These are phyloP conservation scores for Carallia brachiata DNA, from an alignment of 345 rosid genomes.

Conservation along the genomic window DNA sequence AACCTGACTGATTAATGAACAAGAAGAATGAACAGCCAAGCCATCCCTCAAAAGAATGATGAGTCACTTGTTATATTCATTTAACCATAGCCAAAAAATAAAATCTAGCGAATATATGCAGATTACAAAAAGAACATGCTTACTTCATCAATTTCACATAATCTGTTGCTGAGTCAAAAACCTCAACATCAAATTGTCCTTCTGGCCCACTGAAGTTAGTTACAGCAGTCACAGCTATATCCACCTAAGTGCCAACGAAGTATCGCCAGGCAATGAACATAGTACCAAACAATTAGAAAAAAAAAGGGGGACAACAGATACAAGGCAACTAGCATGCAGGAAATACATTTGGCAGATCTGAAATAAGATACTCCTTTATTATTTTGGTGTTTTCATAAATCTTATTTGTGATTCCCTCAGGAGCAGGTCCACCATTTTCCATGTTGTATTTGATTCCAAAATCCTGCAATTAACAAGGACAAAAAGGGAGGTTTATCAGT, in stretches of 20 bases:
- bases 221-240: slow-evolving; percentile 64
- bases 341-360: slow-evolving; percentile 74
- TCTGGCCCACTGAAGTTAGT: slow-evolving; percentile 74
- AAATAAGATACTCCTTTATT: slow-evolving; percentile 77
- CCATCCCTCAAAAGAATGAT: not conserved
- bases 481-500: not conserved
- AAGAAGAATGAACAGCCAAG: no score
- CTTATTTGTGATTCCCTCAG: slow-evolving; percentile 90
- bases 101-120: slow-evolving; percentile 1
- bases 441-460: slow-evolving; percentile 99
- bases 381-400: slow-evolving; percentile 93
- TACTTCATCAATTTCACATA: slow-evolving; percentile 93
- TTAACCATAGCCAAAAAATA: not conserved
- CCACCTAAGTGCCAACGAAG: slow-evolving; percentile 51
- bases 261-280: not conserved
- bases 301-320: not conserved
- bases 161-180: slow-evolving; percentile 89
- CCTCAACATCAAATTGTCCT: slow-evolving; percentile 90
- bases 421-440: slow-evolving; percentile 99
- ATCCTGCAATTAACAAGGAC: slow-evolving; percentile 46
- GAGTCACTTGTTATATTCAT: not conserved
- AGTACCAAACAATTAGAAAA: not conserved
- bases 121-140: slow-evolving; percentile 27
- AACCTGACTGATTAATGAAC: no score
- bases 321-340: slow-evolving; percentile 11